These are phyloP conservation scores for Kappamyces sp. DNA, from an alignment of 192 early-diverging fungal genomes.

Conservation along the genomic window DNA sequence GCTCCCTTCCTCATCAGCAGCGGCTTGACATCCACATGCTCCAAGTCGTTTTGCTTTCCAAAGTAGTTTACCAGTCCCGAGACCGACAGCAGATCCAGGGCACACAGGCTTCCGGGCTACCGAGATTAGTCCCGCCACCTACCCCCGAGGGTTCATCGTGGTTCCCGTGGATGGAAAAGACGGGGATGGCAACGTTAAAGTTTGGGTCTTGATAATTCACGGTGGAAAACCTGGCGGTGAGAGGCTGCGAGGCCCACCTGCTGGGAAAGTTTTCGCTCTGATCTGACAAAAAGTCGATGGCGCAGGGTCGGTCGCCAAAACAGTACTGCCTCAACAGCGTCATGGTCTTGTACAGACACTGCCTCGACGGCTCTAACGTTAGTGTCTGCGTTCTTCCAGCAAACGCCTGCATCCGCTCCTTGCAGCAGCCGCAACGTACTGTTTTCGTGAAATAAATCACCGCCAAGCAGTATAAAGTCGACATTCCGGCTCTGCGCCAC, in stretches of 20 bases:
- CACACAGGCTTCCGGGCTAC: slow-evolving; percentile 70
- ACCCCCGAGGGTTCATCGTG: slow-evolving; percentile 90
- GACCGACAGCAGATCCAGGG: slow-evolving; percentile 72
- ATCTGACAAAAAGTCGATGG: slow-evolving; percentile 73
- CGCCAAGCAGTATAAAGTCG: slow-evolving; percentile 88
- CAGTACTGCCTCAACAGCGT: slow-evolving; percentile 57
- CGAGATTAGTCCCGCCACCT: neutral
- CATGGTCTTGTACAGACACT: slow-evolving; percentile 65
- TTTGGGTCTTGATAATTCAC: slow-evolving; percentile 89
- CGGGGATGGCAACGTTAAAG: slow-evolving; percentile 73
- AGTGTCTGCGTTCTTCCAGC: too few relatives aligned
- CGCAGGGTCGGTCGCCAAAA: slow-evolving; percentile 52
- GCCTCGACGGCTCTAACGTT: slow-evolving; percentile 60
- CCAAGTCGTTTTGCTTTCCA: slow-evolving; percentile 64
- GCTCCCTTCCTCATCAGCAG: slow-evolving; percentile 75
- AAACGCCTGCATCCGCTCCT: too few relatives aligned
- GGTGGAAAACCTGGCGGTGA: slow-evolving; percentile 37
- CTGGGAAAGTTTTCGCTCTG: slow-evolving; percentile 64
- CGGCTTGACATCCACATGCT: slow-evolving; percentile 73
- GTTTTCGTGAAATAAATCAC: slow-evolving; percentile 96
- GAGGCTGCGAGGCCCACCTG: slow-evolving; percentile 19
- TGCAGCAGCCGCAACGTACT: slow-evolving; percentile 4
- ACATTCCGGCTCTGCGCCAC: slow-evolving; percentile 52
- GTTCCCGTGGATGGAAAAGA: slow-evolving; percentile 96
- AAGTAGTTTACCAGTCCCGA: slow-evolving; percentile 91